Base-by-base conservation (phyloP, 768 basidiomycete genomes). In the Boletus subcaerulescens region DNA sequence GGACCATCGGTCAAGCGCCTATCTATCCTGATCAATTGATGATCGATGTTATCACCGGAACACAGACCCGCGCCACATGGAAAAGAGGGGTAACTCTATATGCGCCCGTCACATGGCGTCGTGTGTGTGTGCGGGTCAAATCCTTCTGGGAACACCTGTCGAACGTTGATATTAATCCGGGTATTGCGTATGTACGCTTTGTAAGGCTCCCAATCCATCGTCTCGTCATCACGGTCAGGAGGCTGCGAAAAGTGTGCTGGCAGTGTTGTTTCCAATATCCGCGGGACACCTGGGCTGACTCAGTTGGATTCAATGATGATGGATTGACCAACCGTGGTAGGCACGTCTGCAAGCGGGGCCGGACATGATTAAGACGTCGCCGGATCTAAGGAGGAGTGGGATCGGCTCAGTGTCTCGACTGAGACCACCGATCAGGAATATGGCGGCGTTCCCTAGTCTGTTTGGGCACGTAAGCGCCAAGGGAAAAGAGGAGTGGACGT, bases 361-460 rank as follows among this genome's bases (percentile, higher is more conserved):
- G 1, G 91, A 90, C 94, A 99, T 97, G 63, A 98, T 84, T 20
- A 97, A 76, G 1, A 88, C 83, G 66, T 99, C 97, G 3, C 96
- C 96, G 0, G 91, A 94, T 18, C 93, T 85, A 3, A 99, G 77
- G 20, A 98, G 77, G 55, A 99, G 85, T 0, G 95, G 83, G 14
- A 84, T 73, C 3, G 96, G 96, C 18, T 83, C 78, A 0, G 74
- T 76, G 48, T 95, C 87, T 51, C 95, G 81, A 10, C 91, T 91
- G 12, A 80, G 70, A 2, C 90, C 87, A 2, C 96, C 96, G 18
- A 97, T 88, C 36, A 99, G 83, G 67, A 99, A 96, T 43, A 98
- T 74, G 5, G 90, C 87, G 0, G 92, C 84, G 62, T 90, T 91
- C 8, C 97, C 97, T 9, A 98, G 81, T 3, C 94, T 96, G 60